Base-by-base conservation (phyloP, 1,284 basidiomycete species). In the Cerioporus squamosus region DNA sequence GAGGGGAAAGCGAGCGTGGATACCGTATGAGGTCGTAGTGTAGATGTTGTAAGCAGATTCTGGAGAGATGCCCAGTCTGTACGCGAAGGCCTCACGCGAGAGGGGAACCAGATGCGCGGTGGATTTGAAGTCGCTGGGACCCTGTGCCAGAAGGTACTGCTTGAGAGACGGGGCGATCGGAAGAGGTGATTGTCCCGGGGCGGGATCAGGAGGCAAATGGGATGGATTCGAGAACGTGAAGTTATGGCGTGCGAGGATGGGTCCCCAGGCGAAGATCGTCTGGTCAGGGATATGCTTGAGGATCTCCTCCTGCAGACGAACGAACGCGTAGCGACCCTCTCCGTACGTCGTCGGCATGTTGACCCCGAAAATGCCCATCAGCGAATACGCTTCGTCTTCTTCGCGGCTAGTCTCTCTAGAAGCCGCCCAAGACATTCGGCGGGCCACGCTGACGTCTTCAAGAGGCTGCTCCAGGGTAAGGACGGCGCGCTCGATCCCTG, bases 21-120 rank as follows among this genome's bases (percentile, higher is more conserved):
- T 51, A 12, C 58, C 58, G n/a, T 63, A 58, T 9, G 61, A 50
- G 5, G 61, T 63, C 15, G 45, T 36, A 4, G 50, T 58, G 39
- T 50, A 63, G 18, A 42, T 4, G 18, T 57, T 29, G 42, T 55
- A 29, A 6, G 31, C 6, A 10, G 23, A 4, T 6, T 51, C 39
- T 2, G 50, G 24, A 7, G 60, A 14, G 7, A 47, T 31, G 1
- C 33, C 36, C 3, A 60, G 48, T 2, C 29, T 22, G 9, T 52
- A n/a, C 12, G 51, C 42, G 33, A 60, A 53, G 3, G 43, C 53
- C 5, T 45, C 52, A 18, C 53, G 51, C 2, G 49, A n/a, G 24
- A 57, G 46, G 15, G 33, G 44, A 9, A 22, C 20, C 6, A 58
- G 24, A n/a, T 42, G 15, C 10, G 58, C 49, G 2, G 58, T 58